These are phyloP conservation scores for Elongisporangium prolatum DNA, from an alignment of 352 stramenopile genomes.

Conservation along the genomic window DNA sequence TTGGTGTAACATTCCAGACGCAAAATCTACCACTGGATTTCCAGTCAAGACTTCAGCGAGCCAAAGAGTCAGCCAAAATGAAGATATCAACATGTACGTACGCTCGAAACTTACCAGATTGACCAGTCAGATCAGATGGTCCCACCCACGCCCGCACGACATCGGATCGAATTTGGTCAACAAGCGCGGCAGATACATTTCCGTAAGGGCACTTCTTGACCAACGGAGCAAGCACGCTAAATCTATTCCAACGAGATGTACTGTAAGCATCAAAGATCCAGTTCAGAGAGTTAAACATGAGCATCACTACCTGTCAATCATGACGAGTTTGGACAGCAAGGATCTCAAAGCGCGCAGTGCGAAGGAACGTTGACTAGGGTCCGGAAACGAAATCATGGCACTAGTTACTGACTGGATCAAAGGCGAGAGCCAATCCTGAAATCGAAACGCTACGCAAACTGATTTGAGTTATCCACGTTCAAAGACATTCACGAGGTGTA, in stretches of 20 bases:
- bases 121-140: slow-evolving; percentile 4
- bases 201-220: slow-evolving; percentile 60
- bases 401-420: slow-evolving; percentile 62
- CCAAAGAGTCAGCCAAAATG: background rate
- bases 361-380: slow-evolving; percentile 30
- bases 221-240: slow-evolving; percentile 8
- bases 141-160: slow-evolving; percentile 31
- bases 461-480: background rate
- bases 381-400: slow-evolving; percentile 61
- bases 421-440: slow-evolving; percentile 48
- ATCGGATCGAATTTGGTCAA: slow-evolving; percentile 56
- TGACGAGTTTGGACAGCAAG: slow-evolving; percentile 29
- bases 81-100: background rate
- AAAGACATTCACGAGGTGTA: background rate
- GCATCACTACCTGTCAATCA: slow-evolving; percentile 26
- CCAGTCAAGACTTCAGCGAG: background rate
- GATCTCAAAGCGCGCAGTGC: slow-evolving; percentile 29
- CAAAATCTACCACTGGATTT: slow-evolving; percentile 17
- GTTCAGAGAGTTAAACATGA: background rate
- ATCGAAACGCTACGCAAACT: slow-evolving; percentile 21
- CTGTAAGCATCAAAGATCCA: background rate
- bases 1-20: slow-evolving; percentile 28
- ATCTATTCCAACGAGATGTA: background rate
- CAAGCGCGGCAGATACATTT: slow-evolving; percentile 57
- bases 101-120: slow-evolving; percentile 24